Evolutionary conservation across 2,329 filamentous ascomycete species (phyloP), one percentile per base, ranked within the genome.

Genomic region (Fusarium kyushuense): DNA sequence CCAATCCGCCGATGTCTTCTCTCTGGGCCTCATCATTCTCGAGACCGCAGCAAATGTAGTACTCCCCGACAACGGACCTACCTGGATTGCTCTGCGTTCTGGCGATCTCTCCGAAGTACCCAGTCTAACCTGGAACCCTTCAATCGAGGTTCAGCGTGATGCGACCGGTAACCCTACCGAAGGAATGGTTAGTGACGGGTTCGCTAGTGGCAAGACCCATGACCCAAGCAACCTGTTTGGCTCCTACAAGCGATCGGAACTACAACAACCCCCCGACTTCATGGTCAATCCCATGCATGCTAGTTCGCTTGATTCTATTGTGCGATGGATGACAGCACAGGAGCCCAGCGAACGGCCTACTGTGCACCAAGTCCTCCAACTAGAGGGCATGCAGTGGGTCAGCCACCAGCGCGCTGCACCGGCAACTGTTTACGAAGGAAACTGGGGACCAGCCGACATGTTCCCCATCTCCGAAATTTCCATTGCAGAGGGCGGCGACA

Each of bases 391-490:
- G 53, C 86, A 86, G 64, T 99, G 96, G 92, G 91, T 96, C 32
- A 87, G 89, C 55, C 82, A 84, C 51, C 89, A 94, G 65, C 89
- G 94, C 56, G 89, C 91, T 56, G 92, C 94, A 13, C 92, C 94
- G 43, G 96, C 96, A n/a, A 97, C 94, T 0, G 90, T 99, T 54
- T 99, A 92, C 73, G 96, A 99, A 81, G 96, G 96, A 66, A 96
- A 93, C 77, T 99, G 94, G 92, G 96, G 96, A 6, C 95, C 95
- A 32, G 90, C 82, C n/a, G 84, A 86, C 53, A 78, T 84, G 49
- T 76, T 82, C 32, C 72, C 78, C 7, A 77, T 79, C 21, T 78
- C 79, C 9, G 76, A 78, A 9, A 77, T 79, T n/a, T 78, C 78
- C 8, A 77, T 79, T 36, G 73, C 76, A 6, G 61, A 65, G 41